A percentile compares a stretch with the other conserved stretches of the same genome.
phyloP scores from a whole-genome alignment of 1,139 yeast genomes.

The Scheffersomyces titani region DNA sequence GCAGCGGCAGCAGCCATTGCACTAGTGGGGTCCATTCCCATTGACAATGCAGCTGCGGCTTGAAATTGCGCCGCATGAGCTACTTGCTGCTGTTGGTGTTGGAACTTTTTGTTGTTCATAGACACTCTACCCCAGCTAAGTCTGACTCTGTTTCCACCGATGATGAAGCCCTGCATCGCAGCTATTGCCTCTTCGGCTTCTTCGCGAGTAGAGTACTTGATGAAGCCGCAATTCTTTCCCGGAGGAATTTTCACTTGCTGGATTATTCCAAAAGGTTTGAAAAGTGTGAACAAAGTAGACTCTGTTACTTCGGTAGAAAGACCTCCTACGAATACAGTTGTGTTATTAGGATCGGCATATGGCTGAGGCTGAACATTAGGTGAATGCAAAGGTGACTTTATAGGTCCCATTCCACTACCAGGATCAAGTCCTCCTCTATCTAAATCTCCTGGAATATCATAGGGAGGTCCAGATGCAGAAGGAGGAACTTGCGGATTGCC shows the following conservation, averaged over 20 bases:
- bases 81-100: slow-evolving; percentile 35
- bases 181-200: slow-evolving; percentile 90
- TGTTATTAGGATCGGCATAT: slow-evolving; percentile 76
- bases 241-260: slow-evolving; percentile 86
- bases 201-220: slow-evolving; percentile 73
- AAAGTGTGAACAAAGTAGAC: slow-evolving; percentile 69
- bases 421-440: not conserved
- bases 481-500: slow-evolving; percentile 4
- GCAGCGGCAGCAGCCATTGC: slow-evolving; percentile 21
- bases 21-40: slow-evolving; percentile 39
- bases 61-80: slow-evolving; percentile 38
- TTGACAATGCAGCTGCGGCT: slow-evolving; percentile 36
- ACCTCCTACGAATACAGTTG: slow-evolving; percentile 96
- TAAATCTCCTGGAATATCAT: not conserved
- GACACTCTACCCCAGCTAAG: slow-evolving; percentile 84
- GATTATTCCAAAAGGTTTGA: slow-evolving; percentile 83
- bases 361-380: slow-evolving; percentile 12
- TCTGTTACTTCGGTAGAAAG: slow-evolving; percentile 75
- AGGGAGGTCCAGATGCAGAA: not conserved
- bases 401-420: not conserved
- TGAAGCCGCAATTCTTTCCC: slow-evolving; percentile 94
- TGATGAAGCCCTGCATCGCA: slow-evolving; percentile 90
- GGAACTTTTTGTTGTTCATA: slow-evolving; percentile 32
- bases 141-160: slow-evolving; percentile 82
- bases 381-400: slow-evolving; percentile 6